A percentile compares a stretch with the other conserved stretches of the same genome.
Conservation (phyloP, 2,329 filamentous ascomycete species). For the Graphiopsis chlorocephala region DNA sequence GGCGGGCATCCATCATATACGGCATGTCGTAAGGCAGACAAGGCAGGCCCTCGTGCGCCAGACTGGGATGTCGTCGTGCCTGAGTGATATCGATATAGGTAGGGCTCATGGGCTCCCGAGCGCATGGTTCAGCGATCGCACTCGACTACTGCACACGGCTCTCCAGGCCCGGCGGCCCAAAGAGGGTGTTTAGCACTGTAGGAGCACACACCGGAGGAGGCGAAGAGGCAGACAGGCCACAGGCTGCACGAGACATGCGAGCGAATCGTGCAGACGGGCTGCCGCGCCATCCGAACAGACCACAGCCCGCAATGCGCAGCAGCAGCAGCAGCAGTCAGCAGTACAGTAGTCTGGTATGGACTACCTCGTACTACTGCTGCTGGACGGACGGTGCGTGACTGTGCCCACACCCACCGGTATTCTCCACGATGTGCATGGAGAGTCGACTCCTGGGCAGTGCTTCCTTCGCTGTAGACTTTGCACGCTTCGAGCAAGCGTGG, state of each 20-base stretch:
- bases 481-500: neutral
- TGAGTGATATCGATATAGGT: neutral
- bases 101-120: neutral
- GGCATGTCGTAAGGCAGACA: neutral
- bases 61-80: neutral
- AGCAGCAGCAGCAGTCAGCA: no score
- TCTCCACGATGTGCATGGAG: neutral
- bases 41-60: neutral
- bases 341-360: neutral
- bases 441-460: neutral
- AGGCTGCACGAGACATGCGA: neutral
- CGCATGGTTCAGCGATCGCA: conserved; percentile 3
- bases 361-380: no score
- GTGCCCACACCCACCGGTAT: neutral
- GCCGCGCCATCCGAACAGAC: neutral
- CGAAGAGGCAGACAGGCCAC: neutral
- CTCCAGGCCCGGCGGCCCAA: neutral
- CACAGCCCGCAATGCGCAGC: neutral
- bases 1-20: neutral
- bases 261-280: neutral
- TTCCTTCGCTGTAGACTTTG: neutral
- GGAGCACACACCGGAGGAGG: neutral
- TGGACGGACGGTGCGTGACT: neutral
- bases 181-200: neutral
- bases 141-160: neutral